Conservation (phyloP, 2,329 filamentous ascomycete species). For the Penicillium sp. region DNA sequence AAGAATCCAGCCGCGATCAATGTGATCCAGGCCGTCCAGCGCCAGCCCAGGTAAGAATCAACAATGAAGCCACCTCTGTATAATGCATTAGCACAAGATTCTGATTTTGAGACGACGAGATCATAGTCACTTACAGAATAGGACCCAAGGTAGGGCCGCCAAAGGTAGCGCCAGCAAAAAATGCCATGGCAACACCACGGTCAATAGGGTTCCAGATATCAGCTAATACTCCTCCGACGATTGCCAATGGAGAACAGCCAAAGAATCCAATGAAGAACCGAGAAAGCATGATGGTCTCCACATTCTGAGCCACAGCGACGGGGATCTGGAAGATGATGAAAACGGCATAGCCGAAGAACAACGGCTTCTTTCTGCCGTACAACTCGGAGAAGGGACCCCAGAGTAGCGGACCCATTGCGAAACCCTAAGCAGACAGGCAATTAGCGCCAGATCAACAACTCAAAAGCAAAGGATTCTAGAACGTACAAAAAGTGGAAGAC, state of each 20-base stretch:
- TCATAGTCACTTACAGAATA: slow-evolving; percentile 32
- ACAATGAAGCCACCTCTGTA: slow-evolving; percentile 47
- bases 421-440: slow-evolving; percentile 23
- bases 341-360: slow-evolving; percentile 47
- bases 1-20: slow-evolving; percentile 46
- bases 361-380: slow-evolving; percentile 47
- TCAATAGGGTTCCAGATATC: slow-evolving; percentile 49
- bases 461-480: slow-evolving; percentile 9
- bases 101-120: too few species aligned
- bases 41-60: slow-evolving; percentile 51
- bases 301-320: slow-evolving; percentile 51
- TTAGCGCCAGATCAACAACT: background rate
- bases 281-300: slow-evolving; percentile 52
- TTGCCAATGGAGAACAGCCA: slow-evolving; percentile 48
- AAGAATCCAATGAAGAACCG: slow-evolving; percentile 54
- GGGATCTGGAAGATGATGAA: slow-evolving; percentile 55
- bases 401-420: slow-evolving; percentile 36
- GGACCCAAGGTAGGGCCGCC: slow-evolving; percentile 48
- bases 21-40: slow-evolving; percentile 57
- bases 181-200: slow-evolving; percentile 44
- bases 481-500: slow-evolving; percentile 43
- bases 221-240: slow-evolving; percentile 48
- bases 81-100: background rate
- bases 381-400: slow-evolving; percentile 47
- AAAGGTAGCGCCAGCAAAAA: slow-evolving; percentile 48